Base-by-base conservation (phyloP, 2,329 filamentous ascomycete genomes). In the Pochonia chlamydosporia region DNA sequence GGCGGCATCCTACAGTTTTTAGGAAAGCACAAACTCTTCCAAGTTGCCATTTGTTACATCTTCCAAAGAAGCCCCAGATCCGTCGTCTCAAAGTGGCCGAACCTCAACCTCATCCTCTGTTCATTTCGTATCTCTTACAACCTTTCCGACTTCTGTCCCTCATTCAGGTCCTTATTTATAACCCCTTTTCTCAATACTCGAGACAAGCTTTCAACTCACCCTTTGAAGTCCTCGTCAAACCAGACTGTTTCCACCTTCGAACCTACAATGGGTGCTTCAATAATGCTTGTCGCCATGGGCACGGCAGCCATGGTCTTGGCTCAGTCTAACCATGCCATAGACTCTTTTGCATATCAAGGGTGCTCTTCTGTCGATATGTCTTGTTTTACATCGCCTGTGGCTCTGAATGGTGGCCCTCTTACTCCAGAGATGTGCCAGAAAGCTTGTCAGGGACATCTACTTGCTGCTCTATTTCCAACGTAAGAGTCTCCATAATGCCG, bases 401-500 rank as follows among this genome's bases (percentile, higher is more conserved):
- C 44, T 20, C 50, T 63, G 41, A 43, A 54, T 3, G 49, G 57
- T 48, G 48, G 55, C 23, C 44, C 40, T 28, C 40, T 61, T 28
- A 57, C 54, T 26, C 58, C 59, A 6, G 59, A 63, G 35, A 47
- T 52, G 16, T 64, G 61, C 41, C 60, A 63, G 47, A 44, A 43
- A 14, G 61, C 60, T 28, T 64, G 61, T 39, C 48, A 57, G 33
- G 58, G 55, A 7, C 58, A 61, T 39, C 52, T 45, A 37, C 54
- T 60, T 44, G 62, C 64, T 40, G 60, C 56, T 8, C 48, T 63
- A 13, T 50, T 63, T n/a, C 63, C 63, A 10, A 55, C 60, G 65
- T 68, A 43, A 33, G 63, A 4, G 3, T 3, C 3, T 13, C 5
- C 3, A 3, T 1, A 24, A 3, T 9, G n/a, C n/a, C n/a, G n/a